These are phyloP conservation scores for Podila epicladia DNA, from an alignment of 192 early-diverging fungal species.

Conservation along the genomic window DNA sequence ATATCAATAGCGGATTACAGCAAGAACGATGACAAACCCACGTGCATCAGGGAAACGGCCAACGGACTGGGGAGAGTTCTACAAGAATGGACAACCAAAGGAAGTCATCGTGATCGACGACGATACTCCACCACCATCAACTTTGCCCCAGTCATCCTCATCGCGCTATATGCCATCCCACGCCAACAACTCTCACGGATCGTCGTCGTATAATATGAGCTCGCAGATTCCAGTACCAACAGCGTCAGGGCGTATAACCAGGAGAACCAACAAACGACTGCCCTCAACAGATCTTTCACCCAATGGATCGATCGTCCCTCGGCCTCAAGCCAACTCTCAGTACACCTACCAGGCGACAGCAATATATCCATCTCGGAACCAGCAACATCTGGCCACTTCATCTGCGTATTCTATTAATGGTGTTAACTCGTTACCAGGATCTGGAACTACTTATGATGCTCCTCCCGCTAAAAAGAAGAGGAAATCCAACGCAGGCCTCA, in stretches of 20 bases:
- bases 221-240: constrained; percentile 10
- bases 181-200: not conserved
- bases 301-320: constrained; percentile 4
- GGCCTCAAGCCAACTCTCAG: constrained; percentile 11
- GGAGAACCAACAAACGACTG: constrained; percentile 36
- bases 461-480: constrained; percentile 36
- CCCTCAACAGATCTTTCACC: constrained; percentile 22
- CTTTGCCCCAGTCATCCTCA: constrained; percentile 32
- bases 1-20: no score
- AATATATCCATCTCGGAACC: constrained; percentile 6
- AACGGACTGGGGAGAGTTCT: constrained; percentile 40
- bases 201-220: not conserved
- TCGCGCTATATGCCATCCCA: not conserved
- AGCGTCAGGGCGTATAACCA: constrained; percentile 21
- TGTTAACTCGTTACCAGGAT: not conserved
- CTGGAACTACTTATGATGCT: constrained; percentile 2
- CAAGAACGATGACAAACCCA: not conserved
- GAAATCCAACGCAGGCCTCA: constrained; percentile 18
- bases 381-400: not conserved
- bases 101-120: constrained; percentile 54
- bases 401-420: not conserved
- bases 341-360: constrained; percentile 3
- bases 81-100: constrained; percentile 51
- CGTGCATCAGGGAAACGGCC: not conserved
- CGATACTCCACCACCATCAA: constrained; percentile 46